These are phyloP conservation scores for Cryptococcus hybrid DNA, from an alignment of 1,284 basidiomycete species.

Conservation along the genomic window DNA sequence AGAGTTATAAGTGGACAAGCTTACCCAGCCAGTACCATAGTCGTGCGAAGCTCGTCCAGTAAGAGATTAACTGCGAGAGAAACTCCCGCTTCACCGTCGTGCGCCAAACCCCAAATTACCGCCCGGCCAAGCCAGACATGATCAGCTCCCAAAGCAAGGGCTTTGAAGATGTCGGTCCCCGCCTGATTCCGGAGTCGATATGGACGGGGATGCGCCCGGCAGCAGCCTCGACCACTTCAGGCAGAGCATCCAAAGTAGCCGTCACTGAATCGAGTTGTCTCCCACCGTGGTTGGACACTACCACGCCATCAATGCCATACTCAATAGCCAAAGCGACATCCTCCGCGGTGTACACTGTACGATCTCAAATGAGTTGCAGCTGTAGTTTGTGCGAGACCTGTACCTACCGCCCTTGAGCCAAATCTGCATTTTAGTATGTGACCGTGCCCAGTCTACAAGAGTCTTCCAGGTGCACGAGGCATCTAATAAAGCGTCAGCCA, in stretches of 20 bases:
- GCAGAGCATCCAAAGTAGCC: slow-evolving; percentile 27
- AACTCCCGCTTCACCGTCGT: slow-evolving; percentile 1
- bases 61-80: background rate
- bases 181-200: slow-evolving; percentile 36
- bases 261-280: slow-evolving; percentile 69
- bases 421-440: slow-evolving; percentile 1
- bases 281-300: slow-evolving; percentile 81
- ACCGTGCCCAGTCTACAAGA: background rate
- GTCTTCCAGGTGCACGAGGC: too few relatives aligned
- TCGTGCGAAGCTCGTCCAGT: background rate
- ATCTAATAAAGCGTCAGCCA: too few relatives aligned
- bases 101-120: slow-evolving; percentile 26
- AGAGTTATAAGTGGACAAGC: too few relatives aligned
- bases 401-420: slow-evolving; percentile 4
- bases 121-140: slow-evolving; percentile 27
- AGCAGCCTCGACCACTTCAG: slow-evolving; percentile 25
- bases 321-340: slow-evolving; percentile 69
- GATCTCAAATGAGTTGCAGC: too few relatives aligned
- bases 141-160: slow-evolving; percentile 37
- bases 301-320: slow-evolving; percentile 65
- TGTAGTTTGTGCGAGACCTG: background rate
- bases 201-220: slow-evolving; percentile 31
- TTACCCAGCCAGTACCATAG: background rate
- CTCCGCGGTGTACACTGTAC: slow-evolving; percentile 42
- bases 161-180: slow-evolving; percentile 37